Evolutionary conservation across 192 early-diverging fungal genomes (phyloP).

Genomic region (Coemansia sp.): DNA sequence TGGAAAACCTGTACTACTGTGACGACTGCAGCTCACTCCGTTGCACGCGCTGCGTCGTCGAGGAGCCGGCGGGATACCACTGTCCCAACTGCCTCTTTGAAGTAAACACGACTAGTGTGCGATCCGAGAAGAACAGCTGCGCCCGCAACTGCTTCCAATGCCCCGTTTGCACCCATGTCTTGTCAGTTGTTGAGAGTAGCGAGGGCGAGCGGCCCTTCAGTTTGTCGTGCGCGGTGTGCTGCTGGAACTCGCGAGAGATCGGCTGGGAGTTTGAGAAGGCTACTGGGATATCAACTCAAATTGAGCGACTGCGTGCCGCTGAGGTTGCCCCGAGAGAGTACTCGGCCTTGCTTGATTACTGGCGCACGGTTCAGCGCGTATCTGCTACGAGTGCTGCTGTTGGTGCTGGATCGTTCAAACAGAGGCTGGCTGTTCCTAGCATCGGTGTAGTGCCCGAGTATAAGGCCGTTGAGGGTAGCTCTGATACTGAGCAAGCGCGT

Average conservation of each 20-base stretch:
- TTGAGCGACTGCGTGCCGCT: conserved; percentile 76
- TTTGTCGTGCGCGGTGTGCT: conserved; percentile 81
- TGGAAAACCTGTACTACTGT: conserved; percentile 84
- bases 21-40: conserved; percentile 78
- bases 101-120: conserved; percentile 92
- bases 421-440: conserved; percentile 10
- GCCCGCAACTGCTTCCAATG: conserved; percentile 93
- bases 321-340: conserved; percentile 77
- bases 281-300: conserved; percentile 86
- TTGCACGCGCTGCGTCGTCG: conserved; percentile 78
- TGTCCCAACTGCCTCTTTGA: conserved; percentile 98
- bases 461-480: conserved; percentile 11
- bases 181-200: conserved; percentile 64
- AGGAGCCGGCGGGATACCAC: conserved; percentile 86
- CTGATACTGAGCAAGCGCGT: conserved; percentile 9
- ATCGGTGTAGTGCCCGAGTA: conserved; percentile 19
- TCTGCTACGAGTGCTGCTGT: conserved; percentile 17
- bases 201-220: conserved; percentile 58
- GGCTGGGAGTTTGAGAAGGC: conserved; percentile 91
- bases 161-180: conserved; percentile 77
- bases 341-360: conserved; percentile 77
- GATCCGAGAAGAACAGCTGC: conserved; percentile 92
- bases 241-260: conserved; percentile 91
- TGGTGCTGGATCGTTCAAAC: conserved; percentile 19
- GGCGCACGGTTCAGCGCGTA: conserved; percentile 70